Conservation (phyloP, 2,329 filamentous ascomycete genomes). For the Diaporthe citrichinensis region DNA sequence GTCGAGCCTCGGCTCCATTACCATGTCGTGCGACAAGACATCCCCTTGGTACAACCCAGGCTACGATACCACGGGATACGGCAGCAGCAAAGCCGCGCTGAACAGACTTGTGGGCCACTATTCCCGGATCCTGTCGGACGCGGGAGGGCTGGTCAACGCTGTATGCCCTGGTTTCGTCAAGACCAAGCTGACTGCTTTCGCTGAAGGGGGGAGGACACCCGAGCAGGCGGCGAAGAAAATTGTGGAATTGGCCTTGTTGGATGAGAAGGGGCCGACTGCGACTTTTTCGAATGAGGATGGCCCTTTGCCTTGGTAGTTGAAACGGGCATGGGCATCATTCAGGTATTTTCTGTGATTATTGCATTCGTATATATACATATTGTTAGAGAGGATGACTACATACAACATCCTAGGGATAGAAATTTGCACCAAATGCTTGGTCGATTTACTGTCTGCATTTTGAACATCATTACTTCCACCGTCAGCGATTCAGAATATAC, state of each 20-base stretch:
- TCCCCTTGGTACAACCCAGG: conserved; percentile 45
- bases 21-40: conserved; percentile 46
- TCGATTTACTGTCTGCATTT: too few relatives aligned
- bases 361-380: not conserved
- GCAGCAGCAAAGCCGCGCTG: conserved; percentile 58
- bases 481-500: too few relatives aligned
- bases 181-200: not conserved
- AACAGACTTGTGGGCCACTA: conserved; percentile 57
- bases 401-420: not conserved
- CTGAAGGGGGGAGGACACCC: not conserved
- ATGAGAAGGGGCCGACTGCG: not conserved
- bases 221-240: not conserved
- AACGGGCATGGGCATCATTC: not conserved
- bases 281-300: not conserved
- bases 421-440: not conserved
- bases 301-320: not conserved
- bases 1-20: conserved; percentile 53
- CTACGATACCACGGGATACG: conserved; percentile 53
- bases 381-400: not conserved
- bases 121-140: conserved; percentile 48
- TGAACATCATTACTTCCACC: too few relatives aligned
- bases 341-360: not conserved
- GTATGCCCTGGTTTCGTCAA: conserved; percentile 56
- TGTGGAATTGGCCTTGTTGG: not conserved
- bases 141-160: conserved; percentile 52